phyloP scores from a whole-genome alignment of 192 early-diverging fungal genomes.

The Coemansia sp. region DNA sequence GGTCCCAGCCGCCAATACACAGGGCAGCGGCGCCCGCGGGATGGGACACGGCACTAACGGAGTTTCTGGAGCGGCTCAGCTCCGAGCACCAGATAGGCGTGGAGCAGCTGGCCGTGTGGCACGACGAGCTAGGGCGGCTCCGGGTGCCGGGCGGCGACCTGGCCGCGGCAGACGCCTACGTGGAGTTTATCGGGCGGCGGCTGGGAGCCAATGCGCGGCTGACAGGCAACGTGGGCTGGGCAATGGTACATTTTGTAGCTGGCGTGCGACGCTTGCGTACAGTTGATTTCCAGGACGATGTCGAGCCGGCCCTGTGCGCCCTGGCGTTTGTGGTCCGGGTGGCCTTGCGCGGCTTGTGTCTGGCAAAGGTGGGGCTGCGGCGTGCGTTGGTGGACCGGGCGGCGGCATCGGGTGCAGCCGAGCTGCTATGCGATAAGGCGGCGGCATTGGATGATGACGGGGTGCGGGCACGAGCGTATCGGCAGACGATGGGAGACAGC shows the following conservation, averaged over 20 bases:
- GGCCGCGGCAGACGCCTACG: slow-evolving; percentile 24
- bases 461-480: slow-evolving; percentile 33
- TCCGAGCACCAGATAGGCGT: slow-evolving; percentile 33
- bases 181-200: slow-evolving; percentile 29
- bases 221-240: slow-evolving; percentile 43
- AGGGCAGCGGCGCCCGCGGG: slow-evolving; percentile 17
- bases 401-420: slow-evolving; percentile 22
- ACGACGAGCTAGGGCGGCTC: slow-evolving; percentile 37
- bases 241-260: slow-evolving; percentile 39
- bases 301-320: slow-evolving; percentile 25
- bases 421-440: slow-evolving; percentile 34
- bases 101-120: slow-evolving; percentile 38
- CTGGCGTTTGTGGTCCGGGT: slow-evolving; percentile 37
- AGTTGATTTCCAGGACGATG: slow-evolving; percentile 34
- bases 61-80: slow-evolving; percentile 29
- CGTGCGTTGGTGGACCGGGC: slow-evolving; percentile 29
- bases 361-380: slow-evolving; percentile 3
- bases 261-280: slow-evolving; percentile 44
- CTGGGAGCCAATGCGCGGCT: slow-evolving; percentile 32
- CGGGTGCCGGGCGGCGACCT: slow-evolving; percentile 24
- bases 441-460: slow-evolving; percentile 22
- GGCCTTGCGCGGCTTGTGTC: slow-evolving; percentile 20
- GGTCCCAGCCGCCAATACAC: too few relatives aligned
- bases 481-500: slow-evolving; percentile 31
- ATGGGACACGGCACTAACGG: slow-evolving; percentile 30